Percentiles rank a stretch among this genome's conserved stretches.
Conservation (phyloP, 2,329 filamentous ascomycete species). For the Ascochyta rabiei region DNA sequence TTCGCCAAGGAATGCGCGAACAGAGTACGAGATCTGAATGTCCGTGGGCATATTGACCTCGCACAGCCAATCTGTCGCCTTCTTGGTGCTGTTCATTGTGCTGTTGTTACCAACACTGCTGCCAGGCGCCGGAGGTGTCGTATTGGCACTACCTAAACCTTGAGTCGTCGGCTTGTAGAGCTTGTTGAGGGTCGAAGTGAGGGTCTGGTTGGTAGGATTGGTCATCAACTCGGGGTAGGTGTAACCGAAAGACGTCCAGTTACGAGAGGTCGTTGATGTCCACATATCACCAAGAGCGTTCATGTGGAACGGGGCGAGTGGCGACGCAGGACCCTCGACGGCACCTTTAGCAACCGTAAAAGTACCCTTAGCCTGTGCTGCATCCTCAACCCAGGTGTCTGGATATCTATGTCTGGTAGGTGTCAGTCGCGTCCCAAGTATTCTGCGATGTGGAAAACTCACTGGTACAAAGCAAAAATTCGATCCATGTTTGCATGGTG, state of each 20-base stretch:
- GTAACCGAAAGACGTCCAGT: constrained; percentile 43
- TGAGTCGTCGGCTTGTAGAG: constrained; percentile 36
- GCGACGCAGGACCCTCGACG: constrained; percentile 27
- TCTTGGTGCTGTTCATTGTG: constrained; percentile 15
- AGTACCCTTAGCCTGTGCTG: constrained; percentile 29
- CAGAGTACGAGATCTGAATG: constrained; percentile 40
- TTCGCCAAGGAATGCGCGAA: constrained; percentile 41
- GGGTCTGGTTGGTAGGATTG: constrained; percentile 34
- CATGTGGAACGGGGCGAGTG: constrained; percentile 41
- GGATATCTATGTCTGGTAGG: constrained; percentile 39
- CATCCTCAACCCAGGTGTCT: constrained; percentile 40
- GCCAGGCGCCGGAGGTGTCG: constrained; percentile 12
- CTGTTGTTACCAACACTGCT: constrained; percentile 6
- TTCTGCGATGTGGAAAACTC: not conserved
- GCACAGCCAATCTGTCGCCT: constrained; percentile 37
- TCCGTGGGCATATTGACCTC: constrained; percentile 42
- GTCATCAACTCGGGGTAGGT: constrained; percentile 40
- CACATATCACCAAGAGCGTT: constrained; percentile 40
- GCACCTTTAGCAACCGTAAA: constrained; percentile 29
- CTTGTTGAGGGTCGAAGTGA: constrained; percentile 35
- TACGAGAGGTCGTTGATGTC: constrained; percentile 33
- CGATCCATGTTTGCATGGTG: constrained; percentile 30
- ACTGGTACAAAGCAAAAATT: constrained; percentile 20
- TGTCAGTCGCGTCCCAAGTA: not conserved
- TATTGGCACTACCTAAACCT: constrained; percentile 31